Evolutionary conservation across 805 yeast genomes (phyloP).

Genomic region (Cyberlindnera bimundalis): DNA sequence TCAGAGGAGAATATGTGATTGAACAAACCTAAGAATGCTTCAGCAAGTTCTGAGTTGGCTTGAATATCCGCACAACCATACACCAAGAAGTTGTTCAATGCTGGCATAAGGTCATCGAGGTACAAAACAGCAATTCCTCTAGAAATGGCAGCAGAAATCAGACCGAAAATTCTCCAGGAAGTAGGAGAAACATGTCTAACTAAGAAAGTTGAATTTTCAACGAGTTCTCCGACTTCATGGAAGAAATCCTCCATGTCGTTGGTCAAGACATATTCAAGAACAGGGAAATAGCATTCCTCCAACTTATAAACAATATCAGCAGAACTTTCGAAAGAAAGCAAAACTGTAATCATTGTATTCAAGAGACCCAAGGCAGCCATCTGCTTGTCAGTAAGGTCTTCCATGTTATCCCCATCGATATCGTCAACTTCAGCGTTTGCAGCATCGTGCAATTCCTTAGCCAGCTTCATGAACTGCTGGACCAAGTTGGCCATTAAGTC

Average conservation of each 20-base stretch:
- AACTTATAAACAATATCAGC: slow-evolving; percentile 58
- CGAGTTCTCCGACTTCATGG: slow-evolving; percentile 73
- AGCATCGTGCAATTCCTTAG: slow-evolving; percentile 66
- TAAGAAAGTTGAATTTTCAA: slow-evolving; percentile 63
- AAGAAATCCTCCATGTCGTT: slow-evolving; percentile 70
- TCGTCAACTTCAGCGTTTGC: slow-evolving; percentile 42
- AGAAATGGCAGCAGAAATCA: slow-evolving; percentile 36
- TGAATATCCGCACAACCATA: slow-evolving; percentile 51
- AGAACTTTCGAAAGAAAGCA: slow-evolving; percentile 80
- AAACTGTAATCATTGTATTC: slow-evolving; percentile 77
- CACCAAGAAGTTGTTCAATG: slow-evolving; percentile 70
- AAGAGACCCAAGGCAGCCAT: slow-evolving; percentile 80
- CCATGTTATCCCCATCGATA: slow-evolving; percentile 29
- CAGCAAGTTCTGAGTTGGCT: slow-evolving; percentile 42
- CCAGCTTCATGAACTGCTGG: slow-evolving; percentile 68
- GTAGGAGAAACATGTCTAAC: slow-evolving; percentile 57
- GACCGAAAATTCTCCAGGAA: slow-evolving; percentile 71
- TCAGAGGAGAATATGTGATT: slow-evolving; percentile 38
- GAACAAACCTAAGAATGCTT: slow-evolving; percentile 51
- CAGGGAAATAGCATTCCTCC: slow-evolving; percentile 67
- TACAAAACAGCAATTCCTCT: slow-evolving; percentile 57
- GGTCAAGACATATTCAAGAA: slow-evolving; percentile 61
- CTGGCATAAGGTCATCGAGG: slow-evolving; percentile 71
- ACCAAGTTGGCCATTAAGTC: slow-evolving; percentile 61
- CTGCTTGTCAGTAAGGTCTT: slow-evolving; percentile 60